phyloP scores from a whole-genome alignment of 192 early-diverging fungal genomes.

The Coemansia sp. region DNA sequence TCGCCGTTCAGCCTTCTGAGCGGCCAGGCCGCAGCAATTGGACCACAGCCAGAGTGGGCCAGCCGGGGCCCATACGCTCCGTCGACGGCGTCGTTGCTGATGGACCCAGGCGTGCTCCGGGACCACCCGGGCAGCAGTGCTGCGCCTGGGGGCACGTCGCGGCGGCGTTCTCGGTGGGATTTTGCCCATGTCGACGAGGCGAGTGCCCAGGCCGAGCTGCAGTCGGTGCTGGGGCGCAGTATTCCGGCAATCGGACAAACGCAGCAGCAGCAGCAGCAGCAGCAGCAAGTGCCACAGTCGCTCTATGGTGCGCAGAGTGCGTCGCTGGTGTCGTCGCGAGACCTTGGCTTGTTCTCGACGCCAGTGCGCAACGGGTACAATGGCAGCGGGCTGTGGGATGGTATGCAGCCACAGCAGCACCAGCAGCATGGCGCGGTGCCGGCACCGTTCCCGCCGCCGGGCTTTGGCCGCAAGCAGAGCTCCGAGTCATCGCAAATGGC shows the following conservation, averaged over 20 bases:
- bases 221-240: constrained; percentile 33
- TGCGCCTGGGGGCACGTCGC: constrained; percentile 3
- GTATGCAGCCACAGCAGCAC: constrained; percentile 2
- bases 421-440: constrained; percentile 3
- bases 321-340: constrained; percentile 31
- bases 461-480: constrained; percentile 21
- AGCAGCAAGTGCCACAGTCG: not conserved
- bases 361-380: constrained; percentile 18
- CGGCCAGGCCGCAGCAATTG: constrained; percentile 16
- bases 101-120: constrained; percentile 4
- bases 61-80: constrained; percentile 7
- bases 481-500: constrained; percentile 6
- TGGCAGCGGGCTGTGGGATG: constrained; percentile 12
- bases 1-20: constrained; percentile 22
- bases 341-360: constrained; percentile 41
- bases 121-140: too few relatives aligned
- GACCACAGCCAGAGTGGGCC: constrained; percentile 1
- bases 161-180: constrained; percentile 37
- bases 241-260: not conserved
- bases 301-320: too few relatives aligned
- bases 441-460: constrained; percentile 33
- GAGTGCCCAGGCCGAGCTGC: constrained; percentile 45
- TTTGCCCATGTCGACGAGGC: constrained; percentile 36
- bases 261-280: constrained; percentile 1
- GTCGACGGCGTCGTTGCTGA: constrained; percentile 15